Evolutionary conservation across 169 alveolate genomes (phyloP), one percentile per base, ranked within the genome.

Genomic region (Cyclospora cayetanensis): DNA sequence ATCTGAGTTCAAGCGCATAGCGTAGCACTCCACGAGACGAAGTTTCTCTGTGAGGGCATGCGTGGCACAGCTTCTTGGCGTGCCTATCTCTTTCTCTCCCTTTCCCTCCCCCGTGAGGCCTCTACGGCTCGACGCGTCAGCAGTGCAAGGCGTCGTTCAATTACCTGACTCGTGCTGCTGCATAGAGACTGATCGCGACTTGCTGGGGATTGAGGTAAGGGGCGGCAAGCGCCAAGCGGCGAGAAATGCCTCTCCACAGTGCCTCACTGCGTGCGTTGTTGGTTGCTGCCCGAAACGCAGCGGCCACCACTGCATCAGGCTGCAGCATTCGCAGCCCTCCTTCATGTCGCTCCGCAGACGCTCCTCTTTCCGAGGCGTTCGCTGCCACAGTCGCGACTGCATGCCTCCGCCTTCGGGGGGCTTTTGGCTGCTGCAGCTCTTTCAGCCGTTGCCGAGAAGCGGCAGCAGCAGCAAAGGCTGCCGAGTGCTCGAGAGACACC

Each of bases 151-250:
- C n/a, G n/a, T n/a, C n/a, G n/a, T n/a, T n/a, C n/a, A n/a, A n/a
- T 60, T 60, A 60, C 72, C n/a, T 60, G 72, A 60, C 72, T 60
- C 72, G 15, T 1, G 72, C 72, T n/a, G 42, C 31, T 12, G 72
- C 72, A 60, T 60, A 31, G 34, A 60, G 72, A 0, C 35, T 31
- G 72, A 31, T 60, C 35, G 72, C 31, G 72, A 60, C 11, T 60
- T 60, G 72, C n/a, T 60, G 72, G 12, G 72, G 72, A 12, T 60
- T 12, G 15, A 60, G 72, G 34, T 15, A 12, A n/a, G 72, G 34
- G 27, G 72, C 72, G n/a, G n/a, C 72, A n/a, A 60, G 72, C 15
- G 72, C 72, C 72, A 60, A 31, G 35, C 72, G 72, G 34, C 72
- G 72, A 12, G 27, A 12, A 15, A 60, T 15, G 27, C 72, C 72